Percentiles rank a stretch among this genome's conserved stretches.
Conservation (phyloP, 495 filamentous ascomycete genomes). For the Neurospora sp. region DNA sequence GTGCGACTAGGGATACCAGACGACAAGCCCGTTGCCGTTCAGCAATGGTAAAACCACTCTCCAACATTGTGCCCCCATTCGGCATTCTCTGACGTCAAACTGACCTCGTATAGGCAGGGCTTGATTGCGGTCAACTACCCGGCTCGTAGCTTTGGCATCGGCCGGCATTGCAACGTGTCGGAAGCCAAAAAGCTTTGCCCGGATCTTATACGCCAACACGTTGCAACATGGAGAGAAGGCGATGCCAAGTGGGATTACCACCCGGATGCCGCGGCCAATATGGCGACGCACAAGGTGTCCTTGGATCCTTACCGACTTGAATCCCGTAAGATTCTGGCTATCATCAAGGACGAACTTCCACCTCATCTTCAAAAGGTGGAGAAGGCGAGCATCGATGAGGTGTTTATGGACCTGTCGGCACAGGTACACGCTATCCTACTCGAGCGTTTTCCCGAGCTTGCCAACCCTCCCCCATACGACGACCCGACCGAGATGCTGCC, state of each 20-base stretch:
- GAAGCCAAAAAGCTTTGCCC: constrained; percentile 91
- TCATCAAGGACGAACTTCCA: constrained; percentile 67
- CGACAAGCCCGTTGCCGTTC: constrained; percentile 80
- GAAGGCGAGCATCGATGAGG: constrained; percentile 85
- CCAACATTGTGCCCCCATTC: neutral
- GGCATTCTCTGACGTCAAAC: neutral
- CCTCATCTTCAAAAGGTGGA: constrained; percentile 61
- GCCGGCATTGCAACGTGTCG: constrained; percentile 56
- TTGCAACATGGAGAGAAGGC: constrained; percentile 90
- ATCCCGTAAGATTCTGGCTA: constrained; percentile 67
- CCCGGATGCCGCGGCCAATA: constrained; percentile 62
- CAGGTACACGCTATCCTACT: constrained; percentile 69
- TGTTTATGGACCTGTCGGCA: constrained; percentile 82
- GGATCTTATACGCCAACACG: constrained; percentile 75
- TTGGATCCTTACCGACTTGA: constrained; percentile 86
- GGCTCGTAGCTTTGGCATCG: constrained; percentile 69
- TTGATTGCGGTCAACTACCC: constrained; percentile 96
- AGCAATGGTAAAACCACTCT: constrained; percentile 51
- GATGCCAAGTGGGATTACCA: constrained; percentile 86
- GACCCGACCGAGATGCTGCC: constrained; percentile 65
- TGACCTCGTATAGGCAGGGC: constrained; percentile 41
- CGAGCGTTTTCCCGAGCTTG: constrained; percentile 67
- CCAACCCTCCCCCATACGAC: constrained; percentile 51
- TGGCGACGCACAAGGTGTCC: constrained; percentile 83
- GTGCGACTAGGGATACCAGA: constrained; percentile 66